These are phyloP conservation scores for Metrosideros polymorpha DNA, from an alignment of 441 rosid species.

Conservation along the genomic window DNA sequence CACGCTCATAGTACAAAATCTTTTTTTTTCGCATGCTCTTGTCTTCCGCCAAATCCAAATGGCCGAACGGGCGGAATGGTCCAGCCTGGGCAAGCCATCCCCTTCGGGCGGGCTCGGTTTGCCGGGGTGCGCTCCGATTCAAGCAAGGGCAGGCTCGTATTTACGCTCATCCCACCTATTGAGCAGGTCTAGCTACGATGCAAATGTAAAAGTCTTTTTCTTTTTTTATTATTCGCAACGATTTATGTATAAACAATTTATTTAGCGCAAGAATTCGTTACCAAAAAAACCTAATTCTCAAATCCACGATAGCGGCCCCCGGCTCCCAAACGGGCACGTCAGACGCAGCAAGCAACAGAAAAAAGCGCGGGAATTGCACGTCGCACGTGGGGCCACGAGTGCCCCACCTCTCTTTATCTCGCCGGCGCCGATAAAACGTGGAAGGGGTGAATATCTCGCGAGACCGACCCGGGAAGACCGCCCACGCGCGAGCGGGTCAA, in stretches of 20 bases:
- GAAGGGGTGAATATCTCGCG: not conserved
- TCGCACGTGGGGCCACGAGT: not conserved
- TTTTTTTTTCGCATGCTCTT: no score
- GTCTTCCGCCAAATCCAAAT: no score
- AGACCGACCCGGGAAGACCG: not conserved
- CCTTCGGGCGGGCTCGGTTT: not conserved
- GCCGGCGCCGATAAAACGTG: not conserved
- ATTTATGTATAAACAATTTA: not conserved
- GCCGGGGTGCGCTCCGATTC: not conserved
- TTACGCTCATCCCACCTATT: not conserved
- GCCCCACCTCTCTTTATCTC: not conserved
- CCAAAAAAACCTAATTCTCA: no score
- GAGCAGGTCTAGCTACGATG: not conserved
- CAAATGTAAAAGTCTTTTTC: not conserved
- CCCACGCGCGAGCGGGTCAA: not conserved
- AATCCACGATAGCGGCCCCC: no score
- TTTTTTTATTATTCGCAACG: not conserved
- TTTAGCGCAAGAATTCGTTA: not conserved
- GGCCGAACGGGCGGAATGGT: not conserved
- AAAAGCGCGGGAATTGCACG: not conserved
- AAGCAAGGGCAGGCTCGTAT: not conserved
- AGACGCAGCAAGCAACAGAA: not conserved
- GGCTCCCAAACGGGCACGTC: not conserved
- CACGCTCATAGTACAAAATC: rapidly evolving
- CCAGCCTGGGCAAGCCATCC: not conserved